These are phyloP conservation scores for Moesziomyces antarcticus DNA, from an alignment of 1,284 basidiomycete genomes.

Conservation along the genomic window DNA sequence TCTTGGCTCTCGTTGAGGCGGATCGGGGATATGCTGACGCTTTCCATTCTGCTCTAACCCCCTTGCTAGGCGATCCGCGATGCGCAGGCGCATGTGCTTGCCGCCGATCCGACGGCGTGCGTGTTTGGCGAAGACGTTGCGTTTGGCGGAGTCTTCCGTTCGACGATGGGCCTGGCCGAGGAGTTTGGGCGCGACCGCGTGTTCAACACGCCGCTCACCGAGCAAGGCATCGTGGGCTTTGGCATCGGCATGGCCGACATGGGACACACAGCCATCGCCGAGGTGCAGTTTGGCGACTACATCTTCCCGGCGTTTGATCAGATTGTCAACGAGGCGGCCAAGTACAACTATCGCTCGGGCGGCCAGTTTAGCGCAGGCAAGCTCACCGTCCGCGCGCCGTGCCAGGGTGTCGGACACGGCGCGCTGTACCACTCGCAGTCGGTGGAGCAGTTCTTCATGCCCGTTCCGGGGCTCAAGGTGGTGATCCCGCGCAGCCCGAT, in stretches of 20 bases:
- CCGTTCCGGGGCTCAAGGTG: constrained; percentile 86
- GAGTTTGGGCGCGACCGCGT: constrained; percentile 75
- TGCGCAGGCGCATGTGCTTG: constrained; percentile 56
- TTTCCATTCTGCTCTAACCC: background rate
- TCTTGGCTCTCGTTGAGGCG: constrained; percentile 1
- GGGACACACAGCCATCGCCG: constrained; percentile 93
- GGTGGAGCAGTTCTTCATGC: constrained; percentile 90
- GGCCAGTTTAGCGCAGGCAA: constrained; percentile 84
- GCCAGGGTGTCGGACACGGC: constrained; percentile 68
- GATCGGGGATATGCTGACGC: background rate
- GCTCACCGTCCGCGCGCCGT: constrained; percentile 80
- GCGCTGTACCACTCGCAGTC: constrained; percentile 94
- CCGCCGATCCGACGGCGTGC: constrained; percentile 79
- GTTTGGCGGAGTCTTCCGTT: constrained; percentile 92
- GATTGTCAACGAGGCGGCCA: constrained; percentile 95
- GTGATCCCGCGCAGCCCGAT: constrained; percentile 92
- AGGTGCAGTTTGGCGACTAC: constrained; percentile 76
- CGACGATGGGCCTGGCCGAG: constrained; percentile 88
- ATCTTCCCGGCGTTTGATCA: constrained; percentile 68
- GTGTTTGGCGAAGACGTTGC: constrained; percentile 77
- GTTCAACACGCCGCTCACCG: constrained; percentile 57
- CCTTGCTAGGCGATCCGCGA: constrained; percentile 57
- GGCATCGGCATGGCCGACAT: constrained; percentile 90
- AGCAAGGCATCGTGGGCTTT: constrained; percentile 89
- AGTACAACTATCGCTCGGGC: constrained; percentile 88